Conservation (phyloP, 768 basidiomycete species). For the Gloeophyllum trabeum region DNA sequence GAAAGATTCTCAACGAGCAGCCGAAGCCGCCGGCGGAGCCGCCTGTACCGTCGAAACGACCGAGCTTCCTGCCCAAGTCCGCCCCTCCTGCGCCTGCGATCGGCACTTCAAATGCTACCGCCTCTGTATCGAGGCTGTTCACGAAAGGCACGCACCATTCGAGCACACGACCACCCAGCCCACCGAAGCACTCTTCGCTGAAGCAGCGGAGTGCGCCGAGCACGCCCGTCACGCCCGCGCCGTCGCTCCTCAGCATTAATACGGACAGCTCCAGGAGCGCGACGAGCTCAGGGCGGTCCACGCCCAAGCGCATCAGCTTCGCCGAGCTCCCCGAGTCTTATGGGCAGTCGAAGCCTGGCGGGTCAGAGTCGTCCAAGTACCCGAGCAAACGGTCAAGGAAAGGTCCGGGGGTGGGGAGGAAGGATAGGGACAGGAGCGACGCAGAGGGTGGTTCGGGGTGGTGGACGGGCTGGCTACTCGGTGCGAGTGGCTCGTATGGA, state of each 20-base stretch:
- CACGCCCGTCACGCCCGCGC: constrained; percentile 13
- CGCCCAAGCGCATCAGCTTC: constrained; percentile 74
- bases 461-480: constrained; percentile 20
- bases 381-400: constrained; percentile 4
- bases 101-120: constrained; percentile 66
- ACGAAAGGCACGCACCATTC: constrained; percentile 49
- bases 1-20: constrained; percentile 55
- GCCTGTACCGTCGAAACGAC: constrained; percentile 11
- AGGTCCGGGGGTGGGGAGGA: constrained; percentile 12
- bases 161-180: constrained; percentile 52
- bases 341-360: constrained; percentile 21
- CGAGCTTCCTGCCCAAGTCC: constrained; percentile 27
- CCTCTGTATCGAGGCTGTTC: constrained; percentile 67
- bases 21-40: constrained; percentile 26
- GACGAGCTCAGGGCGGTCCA: constrained; percentile 37
- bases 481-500: constrained; percentile 7
- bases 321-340: constrained; percentile 66
- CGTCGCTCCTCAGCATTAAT: no score
- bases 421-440: constrained; percentile 18
- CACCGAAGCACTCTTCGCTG: constrained; percentile 41
- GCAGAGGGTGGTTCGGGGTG: constrained; percentile 14
- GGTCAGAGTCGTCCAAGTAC: constrained; percentile 20
- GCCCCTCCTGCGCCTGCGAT: constrained; percentile 36
- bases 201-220: constrained; percentile 25
- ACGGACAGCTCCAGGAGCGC: no score